Evolutionary conservation across 805 yeast species (phyloP).

Genomic region (Metschnikowia vanudenii): DNA sequence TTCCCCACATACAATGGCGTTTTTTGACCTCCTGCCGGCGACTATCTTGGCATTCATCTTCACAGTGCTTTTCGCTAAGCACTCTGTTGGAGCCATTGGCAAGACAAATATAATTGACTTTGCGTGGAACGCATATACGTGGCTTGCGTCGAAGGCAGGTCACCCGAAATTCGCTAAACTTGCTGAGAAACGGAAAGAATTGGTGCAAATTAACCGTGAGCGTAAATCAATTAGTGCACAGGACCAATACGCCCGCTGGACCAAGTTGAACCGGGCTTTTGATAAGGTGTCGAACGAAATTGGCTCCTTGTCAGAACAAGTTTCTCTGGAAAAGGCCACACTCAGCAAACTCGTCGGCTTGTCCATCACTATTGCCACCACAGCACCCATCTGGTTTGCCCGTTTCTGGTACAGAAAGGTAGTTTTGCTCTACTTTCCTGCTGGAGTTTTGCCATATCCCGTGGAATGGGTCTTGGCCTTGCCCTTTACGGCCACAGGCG

Average conservation of each 20-base stretch:
- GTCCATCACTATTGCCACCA: constrained; percentile 38
- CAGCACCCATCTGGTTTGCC: constrained; percentile 47
- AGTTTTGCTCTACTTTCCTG: constrained; percentile 59
- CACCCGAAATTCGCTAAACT: constrained; percentile 29
- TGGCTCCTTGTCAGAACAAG: constrained; percentile 37
- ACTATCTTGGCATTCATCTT: constrained; percentile 38
- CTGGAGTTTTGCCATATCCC: constrained; percentile 52
- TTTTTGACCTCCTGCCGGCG: constrained; percentile 33
- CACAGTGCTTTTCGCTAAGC: constrained; percentile 18
- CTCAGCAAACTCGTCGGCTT: constrained; percentile 35
- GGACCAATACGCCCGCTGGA: constrained; percentile 95
- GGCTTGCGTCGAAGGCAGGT: constrained; percentile 33
- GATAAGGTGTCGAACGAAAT: constrained; percentile 58
- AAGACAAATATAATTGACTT: constrained; percentile 29
- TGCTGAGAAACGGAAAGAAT: constrained; percentile 39
- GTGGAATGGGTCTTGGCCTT: constrained; percentile 59
- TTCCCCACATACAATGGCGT: constrained; percentile 1
- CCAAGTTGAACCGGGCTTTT: constrained; percentile 74
- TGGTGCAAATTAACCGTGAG: constrained; percentile 47
- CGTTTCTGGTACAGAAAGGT: constrained; percentile 53
- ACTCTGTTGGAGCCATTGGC: constrained; percentile 38
- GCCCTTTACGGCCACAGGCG: constrained; percentile 62
- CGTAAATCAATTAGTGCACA: constrained; percentile 74
- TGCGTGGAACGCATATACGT: constrained; percentile 40
- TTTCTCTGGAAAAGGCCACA: constrained; percentile 35